phyloP scores from a whole-genome alignment of 176 grass and related monocot species.

The Rhipidocladum racemiflorum region DNA sequence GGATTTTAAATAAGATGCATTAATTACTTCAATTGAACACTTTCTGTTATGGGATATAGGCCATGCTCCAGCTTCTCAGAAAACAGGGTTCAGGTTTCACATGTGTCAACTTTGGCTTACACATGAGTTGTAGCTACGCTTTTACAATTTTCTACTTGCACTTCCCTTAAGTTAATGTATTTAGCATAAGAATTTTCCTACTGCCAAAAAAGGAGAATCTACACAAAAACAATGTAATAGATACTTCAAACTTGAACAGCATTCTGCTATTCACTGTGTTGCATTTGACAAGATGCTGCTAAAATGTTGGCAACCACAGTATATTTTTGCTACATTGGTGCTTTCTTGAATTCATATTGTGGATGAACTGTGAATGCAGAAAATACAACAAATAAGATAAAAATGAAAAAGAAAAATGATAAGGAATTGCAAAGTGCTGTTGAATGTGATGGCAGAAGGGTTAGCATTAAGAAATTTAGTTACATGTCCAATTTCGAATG shows the following conservation, averaged over 20 bases:
- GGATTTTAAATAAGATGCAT: conserved; percentile 1
- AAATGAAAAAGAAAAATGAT: background rate
- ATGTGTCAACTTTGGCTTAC: background rate
- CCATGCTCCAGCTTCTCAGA: conserved; percentile 6
- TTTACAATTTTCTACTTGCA: background rate
- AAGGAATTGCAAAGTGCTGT: background rate
- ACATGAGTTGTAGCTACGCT: background rate
- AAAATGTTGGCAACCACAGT: background rate
- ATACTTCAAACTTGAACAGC: background rate
- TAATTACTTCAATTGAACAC: background rate
- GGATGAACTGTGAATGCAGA: background rate
- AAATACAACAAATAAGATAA: background rate
- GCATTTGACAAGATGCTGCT: background rate
- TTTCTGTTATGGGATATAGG: conserved; percentile 8
- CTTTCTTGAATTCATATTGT: conserved; percentile 14
- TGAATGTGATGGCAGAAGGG: background rate
- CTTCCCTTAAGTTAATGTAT: background rate
- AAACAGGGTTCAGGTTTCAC: background rate
- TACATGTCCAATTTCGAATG: conserved; percentile 1
- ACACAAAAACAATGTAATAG: background rate
- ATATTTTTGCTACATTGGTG: background rate
- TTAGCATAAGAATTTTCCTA: background rate
- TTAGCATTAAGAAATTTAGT: background rate
- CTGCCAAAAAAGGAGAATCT: background rate
- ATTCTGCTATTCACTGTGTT: background rate